Percentiles rank a stretch among this genome's conserved stretches.
phyloP scores from a whole-genome alignment of 2,329 filamentous ascomycete species.

The Bipolaris cookei region DNA sequence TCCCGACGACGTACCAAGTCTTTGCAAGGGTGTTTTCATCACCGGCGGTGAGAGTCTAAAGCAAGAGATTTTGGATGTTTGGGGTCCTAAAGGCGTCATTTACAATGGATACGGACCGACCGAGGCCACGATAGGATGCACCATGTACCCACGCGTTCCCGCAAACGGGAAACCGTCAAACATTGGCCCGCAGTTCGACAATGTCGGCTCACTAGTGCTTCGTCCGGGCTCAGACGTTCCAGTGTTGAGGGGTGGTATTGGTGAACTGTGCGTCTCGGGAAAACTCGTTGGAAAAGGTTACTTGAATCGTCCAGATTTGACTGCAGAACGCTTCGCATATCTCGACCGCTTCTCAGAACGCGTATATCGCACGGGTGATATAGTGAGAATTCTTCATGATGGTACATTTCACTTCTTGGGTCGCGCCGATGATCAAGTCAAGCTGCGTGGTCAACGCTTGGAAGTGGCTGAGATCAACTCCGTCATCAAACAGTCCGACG shows the following conservation, averaged over 20 bases:
- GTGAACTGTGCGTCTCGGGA: constrained; percentile 87
- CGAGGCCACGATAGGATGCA: constrained; percentile 90
- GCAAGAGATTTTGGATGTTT: constrained; percentile 85
- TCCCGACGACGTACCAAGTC: constrained; percentile 78
- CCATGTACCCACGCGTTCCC: constrained; percentile 84
- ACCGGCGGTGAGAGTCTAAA: constrained; percentile 88
- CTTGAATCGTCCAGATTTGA: constrained; percentile 79
- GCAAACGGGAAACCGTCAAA: constrained; percentile 81
- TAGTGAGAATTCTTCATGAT: constrained; percentile 81
- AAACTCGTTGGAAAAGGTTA: constrained; percentile 90
- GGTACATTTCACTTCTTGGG: constrained; percentile 87
- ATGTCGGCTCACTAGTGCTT: constrained; percentile 84
- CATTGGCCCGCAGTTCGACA: constrained; percentile 84
- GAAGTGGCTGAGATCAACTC: constrained; percentile 93
- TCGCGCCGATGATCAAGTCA: constrained; percentile 88
- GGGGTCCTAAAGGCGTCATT: constrained; percentile 80
- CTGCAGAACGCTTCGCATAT: constrained; percentile 74
- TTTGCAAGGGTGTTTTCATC: constrained; percentile 87
- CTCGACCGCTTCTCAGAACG: constrained; percentile 56
- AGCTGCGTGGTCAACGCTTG: constrained; percentile 84
- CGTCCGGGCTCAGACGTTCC: constrained; percentile 71
- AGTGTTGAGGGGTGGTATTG: constrained; percentile 78
- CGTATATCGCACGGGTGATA: constrained; percentile 86
- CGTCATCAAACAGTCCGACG: constrained; percentile 69
- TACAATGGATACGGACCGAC: constrained; percentile 93